Evolutionary conservation across 495 filamentous ascomycete genomes (phyloP).

Genomic region (Tuber magnatum): DNA sequence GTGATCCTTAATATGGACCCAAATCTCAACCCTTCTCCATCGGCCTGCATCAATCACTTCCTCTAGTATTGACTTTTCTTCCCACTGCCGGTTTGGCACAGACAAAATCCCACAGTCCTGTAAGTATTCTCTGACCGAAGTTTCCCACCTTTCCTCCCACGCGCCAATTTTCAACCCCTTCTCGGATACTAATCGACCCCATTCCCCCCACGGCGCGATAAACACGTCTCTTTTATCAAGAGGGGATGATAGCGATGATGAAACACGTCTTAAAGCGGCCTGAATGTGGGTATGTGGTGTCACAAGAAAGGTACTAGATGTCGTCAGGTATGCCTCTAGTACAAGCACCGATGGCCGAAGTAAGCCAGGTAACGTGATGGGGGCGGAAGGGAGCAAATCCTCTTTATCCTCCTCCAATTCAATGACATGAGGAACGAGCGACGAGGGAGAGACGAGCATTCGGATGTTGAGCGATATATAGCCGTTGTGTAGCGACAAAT

Average conservation of each 20-base stretch:
- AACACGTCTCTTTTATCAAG: constrained; percentile 36
- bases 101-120: constrained; percentile 36
- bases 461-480: constrained; percentile 39
- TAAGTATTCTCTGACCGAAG: constrained; percentile 29
- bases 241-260: not conserved
- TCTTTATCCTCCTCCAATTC: constrained; percentile 5
- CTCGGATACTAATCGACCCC: constrained; percentile 33
- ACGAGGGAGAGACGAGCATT: constrained; percentile 37
- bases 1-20: constrained; percentile 29
- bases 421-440: constrained; percentile 8
- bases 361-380: constrained; percentile 28
- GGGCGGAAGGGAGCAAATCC: constrained; percentile 22
- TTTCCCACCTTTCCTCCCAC: constrained; percentile 35
- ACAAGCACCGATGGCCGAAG: constrained; percentile 30
- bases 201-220: constrained; percentile 41
- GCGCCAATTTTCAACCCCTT: not conserved
- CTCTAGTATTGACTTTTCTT: constrained; percentile 24
- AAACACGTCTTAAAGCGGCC: constrained; percentile 29
- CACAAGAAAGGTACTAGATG: constrained; percentile 33
- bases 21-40: constrained; percentile 36
- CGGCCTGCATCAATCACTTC: constrained; percentile 22
- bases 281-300: constrained; percentile 34
- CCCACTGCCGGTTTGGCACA: constrained; percentile 9
- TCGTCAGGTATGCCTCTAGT: constrained; percentile 37
- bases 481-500: constrained; percentile 25